phyloP scores from a whole-genome alignment of 768 basidiomycete genomes.

The Erythrobasidium yunnanense region DNA sequence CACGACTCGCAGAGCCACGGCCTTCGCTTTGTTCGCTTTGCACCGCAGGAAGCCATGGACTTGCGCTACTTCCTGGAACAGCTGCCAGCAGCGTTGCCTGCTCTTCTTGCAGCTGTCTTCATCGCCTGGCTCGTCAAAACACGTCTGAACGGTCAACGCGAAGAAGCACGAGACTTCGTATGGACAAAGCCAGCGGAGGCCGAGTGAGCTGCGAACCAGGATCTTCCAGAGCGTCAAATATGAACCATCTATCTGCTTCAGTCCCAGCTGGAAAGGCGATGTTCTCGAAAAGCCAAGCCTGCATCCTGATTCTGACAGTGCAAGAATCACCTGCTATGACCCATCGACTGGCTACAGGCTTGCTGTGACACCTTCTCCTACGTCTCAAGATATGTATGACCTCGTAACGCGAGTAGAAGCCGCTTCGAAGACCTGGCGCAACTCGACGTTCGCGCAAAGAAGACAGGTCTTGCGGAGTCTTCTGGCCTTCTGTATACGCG shows the following conservation, averaged over 20 bases:
- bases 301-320: not conserved
- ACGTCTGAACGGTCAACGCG: no score
- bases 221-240: not conserved
- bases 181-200: no score
- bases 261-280: not conserved
- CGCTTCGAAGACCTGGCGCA: constrained; percentile 64
- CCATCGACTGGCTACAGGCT: constrained; percentile 17
- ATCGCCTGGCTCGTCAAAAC: no score
- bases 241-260: not conserved
- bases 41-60: no score
- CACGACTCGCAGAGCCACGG: no score
- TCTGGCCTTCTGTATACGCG: constrained; percentile 82
- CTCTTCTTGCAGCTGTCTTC: no score
- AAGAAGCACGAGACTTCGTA: no score
- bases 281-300: not conserved
- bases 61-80: no score
- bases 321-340: not conserved
- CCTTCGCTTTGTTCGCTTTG: no score
- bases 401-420: constrained; percentile 58
- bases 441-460: constrained; percentile 66
- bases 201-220: no score
- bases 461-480: constrained; percentile 73
- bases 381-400: constrained; percentile 56
- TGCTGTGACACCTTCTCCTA: constrained; percentile 53
- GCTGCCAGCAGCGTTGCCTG: no score